Evolutionary conservation across 768 basidiomycete genomes (phyloP), one percentile per base, ranked within the genome.

Genomic region (Termitomyces sp.): DNA sequence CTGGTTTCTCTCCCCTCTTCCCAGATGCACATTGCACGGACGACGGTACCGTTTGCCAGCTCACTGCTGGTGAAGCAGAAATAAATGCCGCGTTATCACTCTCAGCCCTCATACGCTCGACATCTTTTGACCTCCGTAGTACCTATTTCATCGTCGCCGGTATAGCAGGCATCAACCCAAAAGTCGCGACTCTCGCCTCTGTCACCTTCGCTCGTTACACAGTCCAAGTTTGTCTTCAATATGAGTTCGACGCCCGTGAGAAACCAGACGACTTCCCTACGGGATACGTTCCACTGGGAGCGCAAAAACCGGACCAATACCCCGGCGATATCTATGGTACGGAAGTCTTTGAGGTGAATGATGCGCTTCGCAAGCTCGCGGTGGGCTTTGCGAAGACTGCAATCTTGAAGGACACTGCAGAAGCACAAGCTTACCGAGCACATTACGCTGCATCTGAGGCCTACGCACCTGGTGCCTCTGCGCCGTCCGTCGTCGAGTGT

Each of bases 291-390:
- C 61, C 61, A 0, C 54, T 58, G 35, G 61, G 61, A 12, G 26
- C 61, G 4, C 50, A 47, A 13, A 41, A 30, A 10, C 61, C 61
- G 9, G 49, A 40, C 6, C 30, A 62, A n/a, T 62, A 54, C 35
- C 61, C 61, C 0, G 14, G 26, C 8, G 47, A 55, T 7, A 58
- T 62, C 40, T 62, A 62, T 33, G 61, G 61, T 4, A 62, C 61
- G 4, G 61, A 62, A 40, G 61, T 62, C 26, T 62, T 62, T 26
- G 61, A 62, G 41, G n/a, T 62, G 10, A 62, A 62, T 30, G 54
- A 57, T 32, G 60, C 60, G 28, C 55, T 62, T 2, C 57, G 53
- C 30, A 62, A 58, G 20, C 44, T 54, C 14, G 60, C 40, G 0
- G 54, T 44, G 8, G 32, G 41, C 12, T 55, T 43, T 12, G 54